phyloP scores from a whole-genome alignment of 2,329 filamentous ascomycete species.

The Immersiporthe knoxdaviesiana region DNA sequence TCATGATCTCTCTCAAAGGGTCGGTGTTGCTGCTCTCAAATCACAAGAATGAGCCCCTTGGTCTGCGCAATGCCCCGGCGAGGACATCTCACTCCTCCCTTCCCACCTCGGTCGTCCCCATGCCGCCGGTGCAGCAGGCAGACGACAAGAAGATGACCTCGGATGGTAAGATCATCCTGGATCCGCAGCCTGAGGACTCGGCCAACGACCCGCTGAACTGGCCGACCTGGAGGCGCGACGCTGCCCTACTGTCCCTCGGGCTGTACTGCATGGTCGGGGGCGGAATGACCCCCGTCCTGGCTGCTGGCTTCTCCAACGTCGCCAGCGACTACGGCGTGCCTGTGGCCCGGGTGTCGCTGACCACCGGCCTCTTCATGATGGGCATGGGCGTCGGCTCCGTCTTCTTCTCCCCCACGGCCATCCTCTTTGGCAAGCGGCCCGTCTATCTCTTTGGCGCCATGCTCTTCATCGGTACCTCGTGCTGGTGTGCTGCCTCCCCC shows the following conservation, averaged over 20 bases:
- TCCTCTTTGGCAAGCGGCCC: conserved; percentile 86
- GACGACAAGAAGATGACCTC: conserved; percentile 66
- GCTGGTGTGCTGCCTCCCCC: conserved; percentile 88
- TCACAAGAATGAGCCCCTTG: conserved; percentile 62
- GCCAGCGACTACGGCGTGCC: conserved; percentile 66
- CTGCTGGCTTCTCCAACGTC: conserved; percentile 86
- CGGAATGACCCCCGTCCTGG: conserved; percentile 87
- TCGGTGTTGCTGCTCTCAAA: conserved; percentile 61
- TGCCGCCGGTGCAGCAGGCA: conserved; percentile 32
- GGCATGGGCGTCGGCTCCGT: conserved; percentile 85
- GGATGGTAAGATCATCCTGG: conserved; percentile 83
- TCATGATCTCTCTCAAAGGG: conserved; percentile 46
- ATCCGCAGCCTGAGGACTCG: conserved; percentile 90
- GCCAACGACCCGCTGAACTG: conserved; percentile 92
- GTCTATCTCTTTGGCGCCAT: conserved; percentile 81
- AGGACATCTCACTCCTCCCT: conserved; percentile 63
- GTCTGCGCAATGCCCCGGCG: conserved; percentile 59
- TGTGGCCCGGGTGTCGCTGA: conserved; percentile 76
- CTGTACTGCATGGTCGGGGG: conserved; percentile 91
- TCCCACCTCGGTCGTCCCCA: conserved; percentile 44
- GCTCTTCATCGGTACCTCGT: conserved; percentile 73
- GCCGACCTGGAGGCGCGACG: conserved; percentile 79
- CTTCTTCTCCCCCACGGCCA: conserved; percentile 85
- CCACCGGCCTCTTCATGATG: conserved; percentile 93
- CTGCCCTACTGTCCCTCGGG: conserved; percentile 78